Evolutionary conservation across 345 rosid genomes (phyloP).

Genomic region (Arabis hirsuta): DNA sequence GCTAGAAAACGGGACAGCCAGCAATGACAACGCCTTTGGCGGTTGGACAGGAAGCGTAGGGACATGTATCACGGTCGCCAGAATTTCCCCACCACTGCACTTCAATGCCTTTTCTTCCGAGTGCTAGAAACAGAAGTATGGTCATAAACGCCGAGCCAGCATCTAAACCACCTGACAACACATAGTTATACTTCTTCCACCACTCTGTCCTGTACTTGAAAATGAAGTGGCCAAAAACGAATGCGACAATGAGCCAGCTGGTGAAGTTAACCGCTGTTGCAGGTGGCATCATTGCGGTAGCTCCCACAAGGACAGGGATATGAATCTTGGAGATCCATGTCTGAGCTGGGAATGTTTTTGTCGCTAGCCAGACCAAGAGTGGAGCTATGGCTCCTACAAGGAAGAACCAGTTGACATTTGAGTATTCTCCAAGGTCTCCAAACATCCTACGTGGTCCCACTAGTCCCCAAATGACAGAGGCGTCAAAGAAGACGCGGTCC

Average conservation of each 20-base stretch:
- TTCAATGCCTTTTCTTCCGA: slow-evolving; percentile 50
- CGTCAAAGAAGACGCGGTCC: slow-evolving; percentile 72
- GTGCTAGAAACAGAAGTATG: slow-evolving; percentile 57
- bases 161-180: slow-evolving; percentile 80
- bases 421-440: slow-evolving; percentile 72
- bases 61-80: slow-evolving; percentile 70
- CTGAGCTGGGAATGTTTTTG: slow-evolving; percentile 60
- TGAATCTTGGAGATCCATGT: slow-evolving; percentile 67
- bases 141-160: slow-evolving; percentile 84
- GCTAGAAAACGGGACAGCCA: slow-evolving; percentile 68
- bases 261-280: slow-evolving; percentile 80
- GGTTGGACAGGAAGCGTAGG: slow-evolving; percentile 71
- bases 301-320: slow-evolving; percentile 75
- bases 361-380: slow-evolving; percentile 69
- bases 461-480: slow-evolving; percentile 90
- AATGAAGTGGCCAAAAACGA: slow-evolving; percentile 62
- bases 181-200: slow-evolving; percentile 81
- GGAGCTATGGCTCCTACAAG: slow-evolving; percentile 73
- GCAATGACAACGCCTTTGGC: slow-evolving; percentile 56
- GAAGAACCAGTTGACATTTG: slow-evolving; percentile 75
- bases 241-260: slow-evolving; percentile 64
- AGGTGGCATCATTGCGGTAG: slow-evolving; percentile 84
- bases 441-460: slow-evolving; percentile 84
- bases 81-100: slow-evolving; percentile 85
- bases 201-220: slow-evolving; percentile 55